Base-by-base conservation (phyloP, 2,329 filamentous ascomycete genomes). In the Microsporum audouinii region DNA sequence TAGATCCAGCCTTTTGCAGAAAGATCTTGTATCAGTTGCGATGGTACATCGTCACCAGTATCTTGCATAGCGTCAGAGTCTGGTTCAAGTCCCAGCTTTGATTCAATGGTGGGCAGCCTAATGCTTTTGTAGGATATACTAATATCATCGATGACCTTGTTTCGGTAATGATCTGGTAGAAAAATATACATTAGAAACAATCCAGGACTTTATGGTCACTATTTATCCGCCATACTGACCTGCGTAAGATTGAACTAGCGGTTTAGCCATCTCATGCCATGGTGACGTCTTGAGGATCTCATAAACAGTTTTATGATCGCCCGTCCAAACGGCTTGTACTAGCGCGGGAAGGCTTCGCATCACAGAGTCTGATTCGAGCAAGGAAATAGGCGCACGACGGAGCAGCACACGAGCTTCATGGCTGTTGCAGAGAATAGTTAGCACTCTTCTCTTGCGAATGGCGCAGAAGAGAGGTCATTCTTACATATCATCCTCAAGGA, bases 91-190 rank as follows among this genome's bases (percentile, higher is more conserved):
- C 74, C 74, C 14, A 76, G 68, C 60, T 75, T 74, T 34, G 43
- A 65, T 56, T 72, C 73, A 7, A 71, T 73, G 14, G 68, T 66
- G 7, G 69, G 66, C 34, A 72, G 71, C 59, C 73, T 66, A 60
- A 76, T 75, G 4, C 73, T 70, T 63, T 72, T 71, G 65, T 74
- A 76, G n/a, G 71, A 71, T 58, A 65, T 67, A 65, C 73, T 75
- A 61, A 75, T 65, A 60, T 73, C 70, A 45, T 69, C 69, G 62
- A 76, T 66, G 7, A 73, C 71, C 47, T 72, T 73, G 60, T 75
- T 68, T 64, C 73, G 70, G 61, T 74, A 75, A 61, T 74, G 49
- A 27, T 12, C 49, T 53, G n/a, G 29, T 34, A 10, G 27, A 41
- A 17, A 23, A 29, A n/a, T 53, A 17, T n/a, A 33, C 8, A 14